These are phyloP conservation scores for Apiotrichum laibachii DNA, from an alignment of 1,284 basidiomycete genomes.

Conservation along the genomic window DNA sequence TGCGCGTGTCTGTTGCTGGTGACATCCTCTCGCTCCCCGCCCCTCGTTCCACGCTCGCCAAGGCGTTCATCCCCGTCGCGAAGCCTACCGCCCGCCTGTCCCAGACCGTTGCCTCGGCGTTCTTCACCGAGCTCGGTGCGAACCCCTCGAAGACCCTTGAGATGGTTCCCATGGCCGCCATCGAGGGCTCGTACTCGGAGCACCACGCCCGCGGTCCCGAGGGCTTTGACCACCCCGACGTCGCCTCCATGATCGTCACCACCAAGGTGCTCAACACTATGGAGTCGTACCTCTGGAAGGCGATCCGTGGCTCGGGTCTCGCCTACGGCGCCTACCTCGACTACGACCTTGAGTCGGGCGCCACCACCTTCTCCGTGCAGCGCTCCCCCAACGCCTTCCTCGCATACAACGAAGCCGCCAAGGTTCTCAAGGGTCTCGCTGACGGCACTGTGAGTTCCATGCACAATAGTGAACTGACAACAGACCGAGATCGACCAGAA, in stretches of 20 bases:
- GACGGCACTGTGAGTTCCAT: slow-evolving; percentile 68
- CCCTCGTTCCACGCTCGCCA: slow-evolving; percentile 68
- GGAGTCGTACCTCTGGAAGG: slow-evolving; percentile 91
- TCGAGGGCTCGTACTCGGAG: slow-evolving; percentile 86
- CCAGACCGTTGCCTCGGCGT: slow-evolving; percentile 66
- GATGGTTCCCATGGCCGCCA: slow-evolving; percentile 84
- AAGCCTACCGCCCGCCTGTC: slow-evolving; percentile 60
- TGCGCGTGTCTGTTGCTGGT: slow-evolving; percentile 85
- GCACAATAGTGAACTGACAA: background rate
- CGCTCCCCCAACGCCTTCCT: slow-evolving; percentile 82
- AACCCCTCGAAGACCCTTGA: slow-evolving; percentile 74
- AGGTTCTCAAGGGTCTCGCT: slow-evolving; percentile 69
- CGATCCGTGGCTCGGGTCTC: slow-evolving; percentile 84
- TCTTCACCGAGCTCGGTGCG: slow-evolving; percentile 71
- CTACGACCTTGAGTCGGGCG: slow-evolving; percentile 76
- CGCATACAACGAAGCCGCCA: slow-evolving; percentile 77
- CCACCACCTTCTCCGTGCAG: slow-evolving; percentile 77
- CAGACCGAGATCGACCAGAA: slow-evolving; percentile 80
- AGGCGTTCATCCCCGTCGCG: slow-evolving; percentile 65
- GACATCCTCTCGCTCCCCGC: slow-evolving; percentile 70
- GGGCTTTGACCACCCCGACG: slow-evolving; percentile 79
- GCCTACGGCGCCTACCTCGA: slow-evolving; percentile 87
- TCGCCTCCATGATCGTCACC: slow-evolving; percentile 79
- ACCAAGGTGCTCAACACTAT: slow-evolving; percentile 86
- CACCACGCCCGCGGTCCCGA: slow-evolving; percentile 73